Conservation (phyloP, 495 filamentous ascomycete genomes). For the Parathielavia hyrcaniae region DNA sequence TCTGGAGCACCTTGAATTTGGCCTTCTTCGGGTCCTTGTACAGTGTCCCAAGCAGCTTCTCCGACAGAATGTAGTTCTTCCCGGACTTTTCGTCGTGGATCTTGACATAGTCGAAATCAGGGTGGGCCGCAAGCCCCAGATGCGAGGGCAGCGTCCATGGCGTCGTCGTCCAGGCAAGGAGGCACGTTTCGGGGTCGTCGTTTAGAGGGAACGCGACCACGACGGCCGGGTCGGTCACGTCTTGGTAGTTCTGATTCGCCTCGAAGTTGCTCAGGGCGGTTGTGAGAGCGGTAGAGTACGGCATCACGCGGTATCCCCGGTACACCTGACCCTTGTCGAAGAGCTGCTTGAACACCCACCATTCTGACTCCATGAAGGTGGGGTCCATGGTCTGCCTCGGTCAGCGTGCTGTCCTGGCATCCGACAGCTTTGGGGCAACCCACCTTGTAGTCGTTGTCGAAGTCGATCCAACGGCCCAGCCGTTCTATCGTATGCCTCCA, state of each 20-base stretch:
- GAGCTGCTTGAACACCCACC: conserved; percentile 95
- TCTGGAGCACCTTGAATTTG: conserved; percentile 81
- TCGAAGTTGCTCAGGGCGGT: conserved; percentile 93
- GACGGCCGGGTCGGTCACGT: conserved; percentile 86
- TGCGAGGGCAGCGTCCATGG: conserved; percentile 94
- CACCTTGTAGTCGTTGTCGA: conserved; percentile 96
- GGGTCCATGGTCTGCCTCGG: conserved; percentile 73
- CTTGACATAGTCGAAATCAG: conserved; percentile 91
- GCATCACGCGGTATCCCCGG: conserved; percentile 85
- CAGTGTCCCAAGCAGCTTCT: conserved; percentile 73
- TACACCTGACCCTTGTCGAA: conserved; percentile 87
- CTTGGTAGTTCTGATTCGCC: conserved; percentile 89
- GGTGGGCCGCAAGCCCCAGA: conserved; percentile 71
- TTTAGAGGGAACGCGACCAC: conserved; percentile 83
- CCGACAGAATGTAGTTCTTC: conserved; percentile 82
- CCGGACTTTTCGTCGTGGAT: conserved; percentile 74
- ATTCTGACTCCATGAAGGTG: conserved; percentile 91
- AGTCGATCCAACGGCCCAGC: conserved; percentile 95
- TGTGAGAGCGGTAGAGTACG: conserved; percentile 84
- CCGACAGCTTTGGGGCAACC: neutral
- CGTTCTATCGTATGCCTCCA: conserved; percentile 88
- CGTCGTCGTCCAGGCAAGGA: conserved; percentile 92
- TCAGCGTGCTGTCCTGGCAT: neutral
- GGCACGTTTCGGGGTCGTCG: conserved; percentile 64
- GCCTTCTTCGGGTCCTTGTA: conserved; percentile 98